Evolutionary conservation across 352 stramenopile genomes (phyloP), one percentile per base, ranked within the genome.

Genomic region (Aphanomyces astaci): DNA sequence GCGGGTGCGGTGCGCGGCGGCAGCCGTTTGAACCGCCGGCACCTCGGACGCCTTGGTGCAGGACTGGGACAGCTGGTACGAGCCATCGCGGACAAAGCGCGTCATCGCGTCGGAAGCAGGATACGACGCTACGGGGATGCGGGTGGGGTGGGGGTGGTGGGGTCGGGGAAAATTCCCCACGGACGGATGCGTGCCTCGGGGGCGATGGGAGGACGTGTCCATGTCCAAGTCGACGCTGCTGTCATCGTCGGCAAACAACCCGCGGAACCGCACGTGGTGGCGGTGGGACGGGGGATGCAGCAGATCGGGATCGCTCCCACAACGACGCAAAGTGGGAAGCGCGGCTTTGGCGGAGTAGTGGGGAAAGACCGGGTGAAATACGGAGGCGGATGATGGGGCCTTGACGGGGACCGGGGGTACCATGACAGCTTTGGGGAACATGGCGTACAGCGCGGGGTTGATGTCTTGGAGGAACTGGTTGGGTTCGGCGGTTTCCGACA

Each of bases 361-460:
- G 13, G 48, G 48, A 55, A 55, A 55, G n/a, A 31, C 10, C 13
- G 48, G 48, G 48, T 53, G 13, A 10, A 53, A 19, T 19, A 53
- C 13, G 19, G 45, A 7, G 9, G 45, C 45, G 19, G 22, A 25
- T n/a, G n/a, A n/a, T 53, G 13, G 45, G 22, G 36, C 36, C 36
- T 43, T 25, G 9, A 53, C 45, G 9, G 45, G 13, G 19, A 19
- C 13, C 9, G 45, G 9, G 10, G 83, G 74, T 28, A 92, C 83
- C 52, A 94, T 92, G 56, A 92, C 82, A 9, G 92, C 86, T 63
- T 89, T 92, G 0, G 86, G 86, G 28, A 94, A 94, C 80, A 94
- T 92, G 49, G 76, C 82, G 65, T 91, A 94, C 11, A 94, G 70
- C 22, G 30, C 30, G 11, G 51, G 51, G 51, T 59, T 59, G 30